These are phyloP conservation scores for Wickerhamiella cacticola DNA, from an alignment of 805 yeast species.

Conservation along the genomic window DNA sequence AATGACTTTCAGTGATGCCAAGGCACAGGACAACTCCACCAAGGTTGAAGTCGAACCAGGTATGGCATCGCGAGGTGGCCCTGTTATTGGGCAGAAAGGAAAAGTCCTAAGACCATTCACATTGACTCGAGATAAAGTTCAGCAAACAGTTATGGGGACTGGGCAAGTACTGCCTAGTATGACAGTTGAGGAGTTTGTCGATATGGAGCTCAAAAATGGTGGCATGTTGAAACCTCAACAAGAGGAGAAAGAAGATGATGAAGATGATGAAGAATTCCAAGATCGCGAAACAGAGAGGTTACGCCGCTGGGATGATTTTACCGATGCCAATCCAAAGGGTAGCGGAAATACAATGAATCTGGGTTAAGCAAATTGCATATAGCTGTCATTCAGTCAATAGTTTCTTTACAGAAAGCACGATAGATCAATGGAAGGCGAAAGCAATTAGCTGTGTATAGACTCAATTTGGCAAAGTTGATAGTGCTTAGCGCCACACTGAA, in stretches of 20 bases:
- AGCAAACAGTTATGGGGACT: conserved; percentile 66
- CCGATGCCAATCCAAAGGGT: conserved; percentile 74
- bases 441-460: too few species aligned
- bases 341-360: conserved; percentile 74
- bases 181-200: conserved; percentile 85
- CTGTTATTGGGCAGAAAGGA: conserved; percentile 40
- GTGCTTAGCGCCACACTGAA: too few species aligned
- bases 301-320: conserved; percentile 88
- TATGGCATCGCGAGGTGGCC: background rate
- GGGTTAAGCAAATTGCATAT: too few species aligned
- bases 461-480: too few species aligned
- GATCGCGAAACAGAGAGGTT: conserved; percentile 61
- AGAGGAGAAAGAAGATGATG: conserved; percentile 41
- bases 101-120: conserved; percentile 78
- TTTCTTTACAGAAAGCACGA: too few species aligned
- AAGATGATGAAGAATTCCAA: conserved; percentile 42
- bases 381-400: too few species aligned
- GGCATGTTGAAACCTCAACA: conserved; percentile 42
- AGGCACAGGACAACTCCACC: background rate
- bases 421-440: too few species aligned
- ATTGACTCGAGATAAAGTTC: conserved; percentile 40
- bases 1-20: background rate
- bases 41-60: background rate
- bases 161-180: conserved; percentile 90
- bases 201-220: conserved; percentile 74